Evolutionary conservation across 352 stramenopile genomes (phyloP), one percentile per base, ranked within the genome.

Genomic region (Peronospora belbahrii): DNA sequence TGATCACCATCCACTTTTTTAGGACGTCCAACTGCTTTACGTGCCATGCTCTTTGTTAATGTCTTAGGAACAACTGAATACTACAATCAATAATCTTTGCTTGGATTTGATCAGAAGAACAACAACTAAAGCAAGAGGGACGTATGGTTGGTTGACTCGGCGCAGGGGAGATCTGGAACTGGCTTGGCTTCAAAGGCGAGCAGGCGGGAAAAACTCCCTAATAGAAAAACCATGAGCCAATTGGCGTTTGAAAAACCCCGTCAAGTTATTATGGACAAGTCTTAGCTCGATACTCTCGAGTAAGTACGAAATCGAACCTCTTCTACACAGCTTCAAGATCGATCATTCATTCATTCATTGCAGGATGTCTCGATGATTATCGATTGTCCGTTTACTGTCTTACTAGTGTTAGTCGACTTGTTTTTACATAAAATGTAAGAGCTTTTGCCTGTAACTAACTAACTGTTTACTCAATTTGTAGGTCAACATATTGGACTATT

Each of bases 1-100:
- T 74, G 74, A 41, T 75, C 74, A 35, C 55, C 59, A 61, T 72
- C 65, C 11, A 64, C 67, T 62, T 85, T 88, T 63, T 86, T 85
- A 25, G 76, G 71, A 46, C 75, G 62, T 38, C 72, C 75, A 10
- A 83, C 56, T 45, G 50, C 50, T 52, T 59, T 67, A 62, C 71
- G 74, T 48, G 72, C 74, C 74, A 85, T 86, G 56, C 51, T 78
- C 10, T 31, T n/a, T n/a, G n/a, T n/a, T n/a, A n/a, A n/a, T n/a
- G n/a, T n/a, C n/a, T n/a, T n/a, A n/a, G n/a, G n/a, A n/a, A n/a
- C n/a, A n/a, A n/a, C n/a, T n/a, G n/a, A n/a, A n/a, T n/a, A n/a
- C n/a, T n/a, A n/a, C n/a, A n/a, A n/a, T n/a, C n/a, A n/a, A n/a
- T n/a, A n/a, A n/a, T n/a, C n/a, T n/a, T n/a, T n/a, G n/a, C n/a